Evolutionary conservation across 805 yeast genomes (phyloP).

Genomic region (Komagataella pastoris): DNA sequence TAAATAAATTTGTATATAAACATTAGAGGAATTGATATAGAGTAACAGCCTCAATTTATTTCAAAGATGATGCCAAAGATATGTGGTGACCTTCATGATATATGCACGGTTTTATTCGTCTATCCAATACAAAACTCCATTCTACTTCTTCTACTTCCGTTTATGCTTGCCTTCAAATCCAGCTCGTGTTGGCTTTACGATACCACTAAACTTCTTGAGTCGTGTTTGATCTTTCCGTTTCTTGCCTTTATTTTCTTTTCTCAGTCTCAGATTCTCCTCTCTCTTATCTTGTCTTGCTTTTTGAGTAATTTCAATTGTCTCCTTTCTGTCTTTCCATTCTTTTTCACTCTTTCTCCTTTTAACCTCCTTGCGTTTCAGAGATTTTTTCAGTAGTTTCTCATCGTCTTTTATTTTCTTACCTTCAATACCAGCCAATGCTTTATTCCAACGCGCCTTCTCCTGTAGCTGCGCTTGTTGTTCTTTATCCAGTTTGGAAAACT

Average conservation of each 20-base stretch:
- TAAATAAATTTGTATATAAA: conserved; percentile 8
- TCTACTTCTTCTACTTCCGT: background rate
- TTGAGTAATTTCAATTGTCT: conserved; percentile 61
- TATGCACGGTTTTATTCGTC: background rate
- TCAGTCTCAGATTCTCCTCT: conserved; percentile 77
- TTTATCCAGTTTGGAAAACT: conserved; percentile 40
- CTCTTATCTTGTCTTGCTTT: conserved; percentile 73
- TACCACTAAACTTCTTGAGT: conserved; percentile 52
- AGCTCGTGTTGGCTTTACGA: conserved; percentile 43
- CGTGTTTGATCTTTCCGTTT: conserved; percentile 63
- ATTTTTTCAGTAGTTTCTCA: conserved; percentile 75
- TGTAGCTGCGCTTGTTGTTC: conserved; percentile 47
- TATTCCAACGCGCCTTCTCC: conserved; percentile 77
- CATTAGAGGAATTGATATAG: background rate
- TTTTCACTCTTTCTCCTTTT: conserved; percentile 74
- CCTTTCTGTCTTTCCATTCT: conserved; percentile 89
- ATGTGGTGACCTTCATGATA: background rate
- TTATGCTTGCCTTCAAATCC: conserved; percentile 70
- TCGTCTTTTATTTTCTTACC: conserved; percentile 85
- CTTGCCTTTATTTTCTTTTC: conserved; percentile 77
- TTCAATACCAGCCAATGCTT: conserved; percentile 74
- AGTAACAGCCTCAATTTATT: background rate
- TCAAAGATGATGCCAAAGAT: background rate
- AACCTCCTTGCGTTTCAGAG: conserved; percentile 73
- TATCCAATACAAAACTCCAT: background rate